These are phyloP conservation scores for Colletotrichum scovillei DNA, from an alignment of 2,329 filamentous ascomycete species.

Conservation along the genomic window DNA sequence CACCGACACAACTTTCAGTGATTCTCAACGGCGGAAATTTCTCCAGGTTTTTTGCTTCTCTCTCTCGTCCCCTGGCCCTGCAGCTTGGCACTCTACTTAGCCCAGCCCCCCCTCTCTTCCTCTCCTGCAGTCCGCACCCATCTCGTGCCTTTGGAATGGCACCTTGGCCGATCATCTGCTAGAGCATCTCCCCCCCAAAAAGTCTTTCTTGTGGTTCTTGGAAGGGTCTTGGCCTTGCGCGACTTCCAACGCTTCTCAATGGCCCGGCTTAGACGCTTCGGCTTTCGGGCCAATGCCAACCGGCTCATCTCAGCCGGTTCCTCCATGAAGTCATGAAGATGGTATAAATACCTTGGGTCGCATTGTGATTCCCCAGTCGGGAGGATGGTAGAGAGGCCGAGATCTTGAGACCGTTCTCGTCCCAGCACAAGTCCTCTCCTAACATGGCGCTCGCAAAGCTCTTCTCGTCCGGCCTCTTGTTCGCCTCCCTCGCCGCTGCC, in stretches of 20 bases:
- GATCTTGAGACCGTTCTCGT: not conserved
- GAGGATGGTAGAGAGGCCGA: not conserved
- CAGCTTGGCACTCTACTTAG: conserved; percentile 12
- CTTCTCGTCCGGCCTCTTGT: conserved; percentile 22
- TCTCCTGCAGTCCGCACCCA: not conserved
- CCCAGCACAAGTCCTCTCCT: not conserved
- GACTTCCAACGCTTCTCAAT: conserved; percentile 25
- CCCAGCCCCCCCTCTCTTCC: conserved; percentile 12
- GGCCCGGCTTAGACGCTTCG: conserved; percentile 25
- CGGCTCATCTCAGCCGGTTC: conserved; percentile 13
- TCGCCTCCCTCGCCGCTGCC: conserved; percentile 42
- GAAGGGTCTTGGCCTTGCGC: conserved; percentile 14
- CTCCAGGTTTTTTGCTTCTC: conserved; percentile 1
- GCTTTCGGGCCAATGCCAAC: conserved; percentile 27
- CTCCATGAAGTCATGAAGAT: conserved; percentile 10
- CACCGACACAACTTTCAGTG: not conserved
- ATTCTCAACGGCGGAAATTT: conserved; percentile 11
- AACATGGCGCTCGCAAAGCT: conserved; percentile 33
- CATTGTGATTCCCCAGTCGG: not conserved
- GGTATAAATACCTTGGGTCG: conserved; percentile 17
- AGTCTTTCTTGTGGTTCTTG: not conserved
- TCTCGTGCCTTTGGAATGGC: not conserved
- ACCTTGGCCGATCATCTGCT: not conserved
- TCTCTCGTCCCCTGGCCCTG: not conserved
- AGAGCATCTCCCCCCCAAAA: not conserved